These are phyloP conservation scores for Antrodiella citrinella DNA, from an alignment of 768 basidiomycete species.

Conservation along the genomic window DNA sequence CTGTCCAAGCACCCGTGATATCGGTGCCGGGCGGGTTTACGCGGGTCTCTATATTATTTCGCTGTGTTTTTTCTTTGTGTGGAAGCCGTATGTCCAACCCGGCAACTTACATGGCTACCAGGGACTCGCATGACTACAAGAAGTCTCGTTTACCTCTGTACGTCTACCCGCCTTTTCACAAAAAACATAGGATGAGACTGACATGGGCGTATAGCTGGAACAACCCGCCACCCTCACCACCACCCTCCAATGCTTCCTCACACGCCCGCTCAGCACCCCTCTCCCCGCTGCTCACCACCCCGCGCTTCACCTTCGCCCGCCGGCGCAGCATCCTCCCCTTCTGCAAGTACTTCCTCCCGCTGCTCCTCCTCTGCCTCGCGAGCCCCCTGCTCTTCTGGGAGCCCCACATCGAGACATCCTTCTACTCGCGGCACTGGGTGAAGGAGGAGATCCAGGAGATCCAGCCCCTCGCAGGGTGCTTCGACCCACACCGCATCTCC, in stretches of 20 bases:
- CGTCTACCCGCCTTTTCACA: background rate
- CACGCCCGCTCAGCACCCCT: background rate
- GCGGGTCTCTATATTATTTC: background rate
- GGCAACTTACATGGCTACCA: background rate
- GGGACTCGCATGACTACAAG: background rate
- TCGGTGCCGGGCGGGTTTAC: too few relatives aligned
- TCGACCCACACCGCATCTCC: slow-evolving; percentile 52
- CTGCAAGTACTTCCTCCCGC: slow-evolving; percentile 15
- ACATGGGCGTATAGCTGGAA: background rate
- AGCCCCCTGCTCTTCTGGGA: slow-evolving; percentile 59
- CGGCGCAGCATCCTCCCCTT: slow-evolving; percentile 3
- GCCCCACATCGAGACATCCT: slow-evolving; percentile 77
- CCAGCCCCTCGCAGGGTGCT: slow-evolving; percentile 65
- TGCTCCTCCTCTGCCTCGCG: slow-evolving; percentile 24
- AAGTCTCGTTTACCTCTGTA: background rate
- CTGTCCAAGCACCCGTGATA: too few relatives aligned
- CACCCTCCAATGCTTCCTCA: background rate
- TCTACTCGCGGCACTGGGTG: slow-evolving; percentile 75
- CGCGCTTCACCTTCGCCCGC: background rate
- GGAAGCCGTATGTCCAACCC: background rate
- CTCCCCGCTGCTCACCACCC: background rate
- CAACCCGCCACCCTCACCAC: background rate
- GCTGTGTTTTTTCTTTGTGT: background rate
- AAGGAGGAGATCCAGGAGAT: slow-evolving; percentile 59
- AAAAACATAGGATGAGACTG: too few relatives aligned